phyloP scores from a whole-genome alignment of 1,284 basidiomycete species.

The Tilletia caries region DNA sequence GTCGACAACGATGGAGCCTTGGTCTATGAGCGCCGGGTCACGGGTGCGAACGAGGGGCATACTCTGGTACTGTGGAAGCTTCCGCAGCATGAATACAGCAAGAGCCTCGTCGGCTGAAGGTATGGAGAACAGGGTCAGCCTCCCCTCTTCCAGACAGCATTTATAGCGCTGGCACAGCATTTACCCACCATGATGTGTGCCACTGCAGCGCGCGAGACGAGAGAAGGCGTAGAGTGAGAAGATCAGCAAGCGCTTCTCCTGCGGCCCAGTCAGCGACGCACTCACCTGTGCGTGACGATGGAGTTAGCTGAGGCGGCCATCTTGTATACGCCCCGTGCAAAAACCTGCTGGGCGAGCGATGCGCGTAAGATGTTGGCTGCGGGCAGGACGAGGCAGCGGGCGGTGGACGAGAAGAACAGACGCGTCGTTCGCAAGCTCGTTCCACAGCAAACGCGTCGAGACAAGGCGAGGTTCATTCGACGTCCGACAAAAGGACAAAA shows the following conservation, averaged over 20 bases:
- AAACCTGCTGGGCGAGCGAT: no score
- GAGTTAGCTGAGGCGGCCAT: neutral
- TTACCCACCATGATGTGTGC: slow-evolving; percentile 9
- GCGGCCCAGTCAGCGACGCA: neutral
- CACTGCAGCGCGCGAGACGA: neutral
- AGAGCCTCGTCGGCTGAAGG: slow-evolving; percentile 79
- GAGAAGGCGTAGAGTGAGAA: neutral
- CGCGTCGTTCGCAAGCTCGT: no score
- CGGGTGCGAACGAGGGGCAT: slow-evolving; percentile 60
- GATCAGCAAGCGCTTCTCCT: neutral
- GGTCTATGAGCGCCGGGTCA: slow-evolving; percentile 73
- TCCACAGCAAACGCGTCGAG: no score
- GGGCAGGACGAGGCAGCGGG: no score
- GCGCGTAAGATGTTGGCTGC: no score
- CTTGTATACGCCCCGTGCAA: neutral
- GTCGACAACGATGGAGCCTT: slow-evolving; percentile 94
- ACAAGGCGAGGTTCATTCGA: no score
- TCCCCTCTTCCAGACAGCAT: neutral
- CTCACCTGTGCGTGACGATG: slow-evolving; percentile 14
- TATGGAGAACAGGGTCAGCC: neutral
- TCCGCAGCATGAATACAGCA: slow-evolving; percentile 82
- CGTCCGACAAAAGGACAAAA: no score
- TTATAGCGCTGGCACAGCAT: neutral
- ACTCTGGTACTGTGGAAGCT: slow-evolving; percentile 70
- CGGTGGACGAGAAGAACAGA: no score